Percentiles rank a stretch among this genome's conserved stretches.
Conservation (phyloP, 139 green algal genomes). For the Chlorella vulgaris region DNA sequence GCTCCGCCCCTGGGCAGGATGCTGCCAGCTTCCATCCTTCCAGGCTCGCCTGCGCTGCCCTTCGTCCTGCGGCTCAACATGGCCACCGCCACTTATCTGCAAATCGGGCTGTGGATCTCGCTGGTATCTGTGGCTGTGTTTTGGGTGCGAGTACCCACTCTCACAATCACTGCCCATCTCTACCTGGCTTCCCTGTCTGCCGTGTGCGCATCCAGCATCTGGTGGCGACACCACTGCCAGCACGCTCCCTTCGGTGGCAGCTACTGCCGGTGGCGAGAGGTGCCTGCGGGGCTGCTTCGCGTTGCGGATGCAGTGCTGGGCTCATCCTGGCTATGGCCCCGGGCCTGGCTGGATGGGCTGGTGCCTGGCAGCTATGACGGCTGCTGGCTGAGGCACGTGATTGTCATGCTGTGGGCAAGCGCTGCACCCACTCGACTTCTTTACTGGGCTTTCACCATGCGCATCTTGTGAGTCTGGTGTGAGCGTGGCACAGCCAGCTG, state of each 20-base stretch:
- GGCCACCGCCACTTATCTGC: too few species aligned
- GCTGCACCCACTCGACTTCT: not conserved
- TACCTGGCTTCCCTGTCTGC: not conserved
- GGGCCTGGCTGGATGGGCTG: not conserved
- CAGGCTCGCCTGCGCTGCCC: too few species aligned
- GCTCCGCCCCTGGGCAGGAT: too few species aligned
- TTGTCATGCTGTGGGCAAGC: not conserved
- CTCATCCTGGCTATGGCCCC: not conserved
- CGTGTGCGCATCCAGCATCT: not conserved
- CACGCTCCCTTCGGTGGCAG: not conserved
- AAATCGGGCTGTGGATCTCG: too few species aligned
- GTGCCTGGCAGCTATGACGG: not conserved
- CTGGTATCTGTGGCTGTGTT: too few species aligned
- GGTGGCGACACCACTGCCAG: not conserved
- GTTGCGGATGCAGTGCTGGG: not conserved
- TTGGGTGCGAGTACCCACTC: not conserved
- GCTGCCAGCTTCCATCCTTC: too few species aligned
- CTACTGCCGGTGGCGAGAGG: not conserved
- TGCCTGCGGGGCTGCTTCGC: not conserved
- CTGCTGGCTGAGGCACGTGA: not conserved
- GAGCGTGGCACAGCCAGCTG: not conserved
- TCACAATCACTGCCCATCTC: not conserved
- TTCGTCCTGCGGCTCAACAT: too few species aligned
- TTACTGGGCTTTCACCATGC: not conserved
- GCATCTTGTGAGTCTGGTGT: not conserved